Base-by-base conservation (phyloP, 148 eudicot species). In the Rhododendron ovatum region DNA sequence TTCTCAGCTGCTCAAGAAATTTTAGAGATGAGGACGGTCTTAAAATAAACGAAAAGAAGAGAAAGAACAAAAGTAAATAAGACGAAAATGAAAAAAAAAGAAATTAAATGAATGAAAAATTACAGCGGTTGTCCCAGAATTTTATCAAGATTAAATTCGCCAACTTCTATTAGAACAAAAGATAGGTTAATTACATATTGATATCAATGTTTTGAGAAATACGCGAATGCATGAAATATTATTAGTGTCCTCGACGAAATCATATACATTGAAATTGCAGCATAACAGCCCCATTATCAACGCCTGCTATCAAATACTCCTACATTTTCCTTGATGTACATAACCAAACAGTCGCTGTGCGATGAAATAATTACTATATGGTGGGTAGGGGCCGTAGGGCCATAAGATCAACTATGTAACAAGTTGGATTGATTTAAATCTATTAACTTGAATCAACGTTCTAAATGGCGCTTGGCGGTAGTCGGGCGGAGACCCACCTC, bases 1-100 rank as follows among this genome's bases (percentile, higher is more conserved):
- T 92, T 95, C 89, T 95, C 96, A 90, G 99, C 99, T 97, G 95
- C 79, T 88, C 87, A 86, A 59, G 78, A 85, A 48, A 4, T 48
- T 78, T 45, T 15, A 87, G 67, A 61, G n/a, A 71, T 10, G 47
- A 65, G 48, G 24, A 22, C 18, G 79, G 35, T 50, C 63, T 17
- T 22, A 30, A 65, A n/a, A n/a, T 8, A 2, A 39, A 26, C 28
- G 1, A 37, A 30, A 4, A 35, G 24, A 41, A 41, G 50, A 41
- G 57, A n/a, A n/a, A 35, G 47, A 37, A 5, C 7, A 13, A n/a
- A 85, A 45, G 48, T 12, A 43, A 15, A 26, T 18, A 18, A 22
- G 48, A 28, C 39, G 61, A 22, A 33, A 24, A 74, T 37, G n/a
- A 18, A 61, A 13, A 12, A n/a, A n/a, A 2, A 14, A 18, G 7